Evolutionary conservation across 352 stramenopile species (phyloP).

Genomic region (Blastocystis sp.): DNA sequence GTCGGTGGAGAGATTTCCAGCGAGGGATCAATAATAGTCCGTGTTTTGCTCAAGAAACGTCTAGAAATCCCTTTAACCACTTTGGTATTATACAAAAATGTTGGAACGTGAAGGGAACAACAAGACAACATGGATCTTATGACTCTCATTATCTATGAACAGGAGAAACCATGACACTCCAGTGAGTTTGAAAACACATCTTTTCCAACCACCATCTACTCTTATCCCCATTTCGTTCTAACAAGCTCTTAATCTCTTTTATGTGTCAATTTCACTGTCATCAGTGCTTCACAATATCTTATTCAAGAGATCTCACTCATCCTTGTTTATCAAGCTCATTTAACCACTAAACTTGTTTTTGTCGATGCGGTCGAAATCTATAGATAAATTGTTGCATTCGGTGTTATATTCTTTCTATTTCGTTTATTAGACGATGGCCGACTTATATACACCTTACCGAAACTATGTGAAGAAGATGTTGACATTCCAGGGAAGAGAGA

Average conservation of each 20-base stretch:
- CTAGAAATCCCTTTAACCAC: not conserved
- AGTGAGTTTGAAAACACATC: no score
- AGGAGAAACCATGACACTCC: no score
- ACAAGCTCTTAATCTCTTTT: no score
- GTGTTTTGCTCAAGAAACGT: not conserved
- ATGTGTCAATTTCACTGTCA: no score
- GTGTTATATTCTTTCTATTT: not conserved
- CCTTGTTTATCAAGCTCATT: slow-evolving; percentile 11
- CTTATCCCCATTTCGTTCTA: no score
- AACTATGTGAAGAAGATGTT: slow-evolving; percentile 69
- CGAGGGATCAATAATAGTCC: not conserved
- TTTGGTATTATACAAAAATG: not conserved
- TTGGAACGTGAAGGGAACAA: not conserved
- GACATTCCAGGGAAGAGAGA: slow-evolving; percentile 66
- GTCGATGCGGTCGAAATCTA: not conserved
- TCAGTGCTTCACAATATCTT: not conserved
- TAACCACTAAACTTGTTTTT: slow-evolving; percentile 9
- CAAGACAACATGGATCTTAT: no score
- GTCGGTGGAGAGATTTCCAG: not conserved
- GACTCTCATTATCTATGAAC: no score
- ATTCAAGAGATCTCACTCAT: not conserved
- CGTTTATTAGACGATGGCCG: slow-evolving; percentile 46
- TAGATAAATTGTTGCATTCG: slow-evolving; percentile 3
- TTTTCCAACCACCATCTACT: no score
- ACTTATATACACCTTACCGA: slow-evolving; percentile 63